Base-by-base conservation (phyloP, 106 monocot species). In the Allium cepa region DNA sequence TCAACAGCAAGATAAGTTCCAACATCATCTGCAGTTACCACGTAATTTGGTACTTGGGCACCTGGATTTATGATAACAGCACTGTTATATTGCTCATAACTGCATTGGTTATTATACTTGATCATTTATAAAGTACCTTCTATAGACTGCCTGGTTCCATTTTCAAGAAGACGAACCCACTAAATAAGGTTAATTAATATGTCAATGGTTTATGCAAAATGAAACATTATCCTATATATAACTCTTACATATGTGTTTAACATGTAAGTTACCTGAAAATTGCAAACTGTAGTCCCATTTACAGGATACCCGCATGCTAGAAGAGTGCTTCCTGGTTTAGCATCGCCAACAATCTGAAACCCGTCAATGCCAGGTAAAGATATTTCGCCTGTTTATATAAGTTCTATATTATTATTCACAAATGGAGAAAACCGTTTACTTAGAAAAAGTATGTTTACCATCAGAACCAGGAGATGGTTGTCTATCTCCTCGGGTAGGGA, bases 11-110 rank as follows among this genome's bases (percentile, higher is more conserved):
- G 83, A 72, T 75, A 57, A 17, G 88, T 84, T 56, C 76, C 95
- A 61, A 96, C 91, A 82, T 96, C 95, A 82, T 96, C 95, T 63
- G 88, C 91, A 73, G 95, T 91, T 49, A 96, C 86, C 28, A 88
- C 83, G 76, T 91, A 96, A 16, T 91, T 85, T 17, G 85, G 86
- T 72, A 85, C 77, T 4, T 83, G 84, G 15, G 91, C 91, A 71
- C 95, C 95, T 96, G 71, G 8, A 71, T 76, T 68, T 56, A 26
- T 13, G 10, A 64, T 8, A 60, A 62, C 36, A 46, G 14, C 53
- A 49, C 15, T 47, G 17, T 8, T 13, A 36, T 36, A 36, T 36
- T 36, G 36, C 36, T 36, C 36, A 36, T 36, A 36, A 36, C 36
- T 36, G 36, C 36, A 36, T 36, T 36, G 36, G 5, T 64, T n/a